A percentile compares a stretch with the other conserved stretches of the same genome.
Evolutionary conservation across 2,329 filamentous ascomycete genomes (phyloP).

Genomic region (Exophiala sp.): DNA sequence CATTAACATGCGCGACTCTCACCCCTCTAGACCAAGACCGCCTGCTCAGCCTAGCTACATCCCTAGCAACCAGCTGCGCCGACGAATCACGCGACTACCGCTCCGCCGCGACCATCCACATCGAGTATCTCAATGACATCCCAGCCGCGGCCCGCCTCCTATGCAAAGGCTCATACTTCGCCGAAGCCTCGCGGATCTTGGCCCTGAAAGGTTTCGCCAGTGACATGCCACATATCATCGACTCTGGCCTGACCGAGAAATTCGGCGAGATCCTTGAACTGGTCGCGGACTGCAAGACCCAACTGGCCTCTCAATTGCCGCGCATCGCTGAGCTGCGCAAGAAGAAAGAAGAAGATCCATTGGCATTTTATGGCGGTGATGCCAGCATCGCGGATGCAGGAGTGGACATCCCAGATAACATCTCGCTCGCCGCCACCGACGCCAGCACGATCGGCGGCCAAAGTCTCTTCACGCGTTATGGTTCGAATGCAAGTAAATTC

Average conservation of each 20-base stretch:
- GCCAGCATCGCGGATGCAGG: conserved; percentile 52
- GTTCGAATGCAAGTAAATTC: conserved; percentile 48
- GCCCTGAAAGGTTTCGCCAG: conserved; percentile 58
- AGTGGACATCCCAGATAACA: conserved; percentile 79
- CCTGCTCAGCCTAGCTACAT: conserved; percentile 64
- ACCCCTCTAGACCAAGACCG: conserved; percentile 60
- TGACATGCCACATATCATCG: conserved; percentile 67
- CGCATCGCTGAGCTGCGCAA: conserved; percentile 76
- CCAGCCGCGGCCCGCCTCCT: conserved; percentile 69
- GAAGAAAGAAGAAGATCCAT: conserved; percentile 78
- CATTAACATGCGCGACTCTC: conserved; percentile 72
- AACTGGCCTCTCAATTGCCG: conserved; percentile 79
- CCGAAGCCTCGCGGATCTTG: conserved; percentile 79
- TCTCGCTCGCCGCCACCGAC: conserved; percentile 84
- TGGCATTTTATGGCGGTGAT: conserved; percentile 85
- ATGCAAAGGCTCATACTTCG: conserved; percentile 83
- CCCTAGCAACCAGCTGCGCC: conserved; percentile 71
- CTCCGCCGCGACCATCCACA: conserved; percentile 72
- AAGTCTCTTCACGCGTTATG: conserved; percentile 90
- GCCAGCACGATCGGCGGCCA: conserved; percentile 70
- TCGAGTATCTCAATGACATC: conserved; percentile 74
- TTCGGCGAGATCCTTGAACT: conserved; percentile 83
- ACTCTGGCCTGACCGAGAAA: conserved; percentile 74
- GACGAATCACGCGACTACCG: conserved; percentile 78
- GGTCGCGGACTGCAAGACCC: conserved; percentile 84